Percentiles rank a stretch among this genome's conserved stretches.
Evolutionary conservation across 345 rosid genomes (phyloP).

Genomic region (Nasturtium officinale): DNA sequence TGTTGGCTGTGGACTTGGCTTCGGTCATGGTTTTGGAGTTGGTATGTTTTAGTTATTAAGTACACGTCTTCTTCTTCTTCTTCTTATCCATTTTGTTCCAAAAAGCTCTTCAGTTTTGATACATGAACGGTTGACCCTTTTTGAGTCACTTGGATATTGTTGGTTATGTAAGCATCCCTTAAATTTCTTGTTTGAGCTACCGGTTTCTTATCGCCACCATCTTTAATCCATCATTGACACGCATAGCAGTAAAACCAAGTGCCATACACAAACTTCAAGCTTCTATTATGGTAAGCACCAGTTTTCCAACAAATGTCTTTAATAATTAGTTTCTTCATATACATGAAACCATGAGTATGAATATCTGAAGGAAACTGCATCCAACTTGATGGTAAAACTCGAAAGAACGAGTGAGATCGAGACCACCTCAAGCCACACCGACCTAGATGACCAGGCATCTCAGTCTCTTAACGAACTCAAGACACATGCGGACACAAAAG

Average conservation of each 20-base stretch:
- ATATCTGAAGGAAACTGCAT: slow-evolving; percentile 55
- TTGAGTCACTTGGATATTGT: slow-evolving; percentile 6
- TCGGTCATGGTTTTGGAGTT: slow-evolving; percentile 48
- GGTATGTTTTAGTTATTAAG: slow-evolving; percentile 28
- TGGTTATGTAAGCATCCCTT: slow-evolving; percentile 13
- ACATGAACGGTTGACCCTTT: background rate
- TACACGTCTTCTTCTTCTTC: background rate
- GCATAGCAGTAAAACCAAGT: slow-evolving; percentile 87
- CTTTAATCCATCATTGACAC: slow-evolving; percentile 45
- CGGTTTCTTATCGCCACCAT: background rate
- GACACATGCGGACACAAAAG: slow-evolving; percentile 43
- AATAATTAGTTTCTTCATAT: slow-evolving; percentile 18
- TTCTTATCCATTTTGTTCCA: background rate
- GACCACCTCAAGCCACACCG: slow-evolving; percentile 44
- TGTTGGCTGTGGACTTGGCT: slow-evolving; percentile 46
- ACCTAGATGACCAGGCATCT: slow-evolving; percentile 38
- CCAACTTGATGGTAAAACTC: slow-evolving; percentile 65
- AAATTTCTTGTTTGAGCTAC: background rate
- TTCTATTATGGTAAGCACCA: slow-evolving; percentile 52
- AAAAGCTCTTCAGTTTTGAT: background rate
- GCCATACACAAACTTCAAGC: slow-evolving; percentile 72
- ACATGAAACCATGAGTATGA: slow-evolving; percentile 38
- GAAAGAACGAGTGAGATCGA: slow-evolving; percentile 50
- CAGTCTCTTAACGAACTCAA: slow-evolving; percentile 47
- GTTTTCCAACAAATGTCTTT: background rate